Evolutionary conservation across 305 asterid genomes (phyloP).

Genomic region (Fraxinus latifolia): DNA sequence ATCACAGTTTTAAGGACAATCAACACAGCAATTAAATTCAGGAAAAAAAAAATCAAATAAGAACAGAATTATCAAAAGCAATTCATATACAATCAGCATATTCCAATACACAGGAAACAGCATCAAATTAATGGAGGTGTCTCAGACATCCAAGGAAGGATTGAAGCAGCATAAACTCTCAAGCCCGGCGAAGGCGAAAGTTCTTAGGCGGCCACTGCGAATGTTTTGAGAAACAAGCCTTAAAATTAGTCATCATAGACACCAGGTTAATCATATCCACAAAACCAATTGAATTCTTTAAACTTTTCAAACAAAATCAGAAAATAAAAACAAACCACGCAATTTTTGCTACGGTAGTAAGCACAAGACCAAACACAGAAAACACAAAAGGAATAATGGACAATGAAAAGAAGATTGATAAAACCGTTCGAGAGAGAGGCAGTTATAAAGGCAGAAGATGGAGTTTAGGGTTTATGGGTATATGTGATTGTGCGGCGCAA

Average conservation of each 20-base stretch:
- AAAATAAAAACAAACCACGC: background rate
- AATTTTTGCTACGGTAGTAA: background rate
- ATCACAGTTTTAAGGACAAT: background rate
- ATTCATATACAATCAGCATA: background rate
- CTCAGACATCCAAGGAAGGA: slow-evolving; percentile 40
- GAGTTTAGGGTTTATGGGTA: background rate
- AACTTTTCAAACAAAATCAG: background rate
- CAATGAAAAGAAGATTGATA: background rate
- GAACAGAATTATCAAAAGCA: background rate
- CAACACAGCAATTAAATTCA: background rate
- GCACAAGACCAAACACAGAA: background rate
- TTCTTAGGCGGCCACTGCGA: slow-evolving; percentile 54
- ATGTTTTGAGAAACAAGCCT: slow-evolving; percentile 60
- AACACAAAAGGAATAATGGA: background rate
- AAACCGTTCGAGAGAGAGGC: background rate
- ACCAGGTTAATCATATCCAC: slow-evolving; percentile 19
- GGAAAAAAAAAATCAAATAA: background rate
- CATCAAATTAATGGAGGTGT: background rate
- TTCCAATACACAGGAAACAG: background rate
- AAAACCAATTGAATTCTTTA: background rate
- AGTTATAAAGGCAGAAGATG: background rate
- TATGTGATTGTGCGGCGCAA: background rate
- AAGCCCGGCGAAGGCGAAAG: slow-evolving; percentile 62
- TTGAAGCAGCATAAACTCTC: slow-evolving; percentile 48
- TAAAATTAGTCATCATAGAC: slow-evolving; percentile 7